Base-by-base conservation (phyloP, 495 filamentous ascomycete genomes). In the Talaromyces borbonicus region DNA sequence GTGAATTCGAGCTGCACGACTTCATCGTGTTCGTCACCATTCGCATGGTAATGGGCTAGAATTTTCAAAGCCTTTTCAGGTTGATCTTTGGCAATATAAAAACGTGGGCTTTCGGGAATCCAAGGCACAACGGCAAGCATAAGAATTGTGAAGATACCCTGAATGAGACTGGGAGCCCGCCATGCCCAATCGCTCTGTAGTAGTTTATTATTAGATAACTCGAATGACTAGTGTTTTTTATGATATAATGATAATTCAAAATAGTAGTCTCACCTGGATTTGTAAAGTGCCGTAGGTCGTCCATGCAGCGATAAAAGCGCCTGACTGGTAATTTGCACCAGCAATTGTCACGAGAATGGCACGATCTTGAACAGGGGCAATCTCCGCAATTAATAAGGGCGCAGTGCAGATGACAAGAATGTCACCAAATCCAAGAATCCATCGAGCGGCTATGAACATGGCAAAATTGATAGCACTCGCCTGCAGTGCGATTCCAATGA, bases 51-150 rank as follows among this genome's bases (percentile, higher is more conserved):
- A 27, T 59, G 59, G 4, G 61, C 54, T 8, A 73, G 55, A 5
- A 69, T 59, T 33, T 58, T 52, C 19, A 57, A 56, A n/a, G 68
- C 68, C 32, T 69, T 57, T 1, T 66, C 60, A 6, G 57, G 39
- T 9, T 57, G 57, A 19, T 61, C 60, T 14, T 62, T 52, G 26
- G 59, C 48, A 12, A 71, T 54, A 5, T 38, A 38, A 20, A 38
- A 38, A 11, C 35, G 35, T 22, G 35, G 35, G n/a, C 35, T 38
- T 12, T 38, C 35, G 9, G 35, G 35, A 12, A 38, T 38, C 35
- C 35, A 38, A 0, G 35, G 35, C 35, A 38, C 35, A 38, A 38
- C 35, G 18, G 18, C 35, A 73, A 61, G 68, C 70, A 76, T 43
- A 9, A 26, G 39, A 26, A 43, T 43, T 15, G 39, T 43, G 22